Evolutionary conservation across 148 eudicot species (phyloP).

Genomic region (Arbutus unedo): DNA sequence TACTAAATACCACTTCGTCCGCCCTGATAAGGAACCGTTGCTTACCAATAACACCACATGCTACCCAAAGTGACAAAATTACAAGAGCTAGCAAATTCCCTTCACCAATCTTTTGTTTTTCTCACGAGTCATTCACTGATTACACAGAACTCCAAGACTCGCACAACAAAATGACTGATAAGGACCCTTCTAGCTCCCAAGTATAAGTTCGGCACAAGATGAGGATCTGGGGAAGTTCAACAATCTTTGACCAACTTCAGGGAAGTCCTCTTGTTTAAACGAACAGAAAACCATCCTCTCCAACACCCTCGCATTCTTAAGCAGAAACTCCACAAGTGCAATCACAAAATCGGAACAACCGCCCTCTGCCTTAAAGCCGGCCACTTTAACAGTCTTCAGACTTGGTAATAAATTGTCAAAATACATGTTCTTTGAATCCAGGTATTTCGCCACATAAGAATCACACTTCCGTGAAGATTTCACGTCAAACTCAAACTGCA

Average conservation of each 20-base stretch:
- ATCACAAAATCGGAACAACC: neutral
- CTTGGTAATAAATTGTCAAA: too few species aligned
- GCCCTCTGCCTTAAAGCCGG: neutral
- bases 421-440: neutral
- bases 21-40: too few species aligned
- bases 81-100: too few species aligned
- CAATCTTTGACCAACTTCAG: neutral
- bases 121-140: too few species aligned
- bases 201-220: neutral
- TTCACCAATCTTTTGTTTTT: too few species aligned
- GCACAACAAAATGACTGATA: too few species aligned
- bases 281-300: neutral
- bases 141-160: too few species aligned
- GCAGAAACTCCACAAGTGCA: neutral
- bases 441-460: neutral
- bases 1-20: too few species aligned
- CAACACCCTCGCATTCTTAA: neutral
- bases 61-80: too few species aligned
- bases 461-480: neutral
- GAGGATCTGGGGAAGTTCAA: slow-evolving; percentile 9
- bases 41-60: too few species aligned
- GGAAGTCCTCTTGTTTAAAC: neutral
- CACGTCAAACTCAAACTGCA: neutral
- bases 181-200: neutral
- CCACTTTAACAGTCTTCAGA: neutral